A percentile compares a stretch with the other conserved stretches of the same genome.
These are phyloP conservation scores for Elaeagnus macrophylla DNA, from an alignment of 306 rosid species.

Conservation along the genomic window DNA sequence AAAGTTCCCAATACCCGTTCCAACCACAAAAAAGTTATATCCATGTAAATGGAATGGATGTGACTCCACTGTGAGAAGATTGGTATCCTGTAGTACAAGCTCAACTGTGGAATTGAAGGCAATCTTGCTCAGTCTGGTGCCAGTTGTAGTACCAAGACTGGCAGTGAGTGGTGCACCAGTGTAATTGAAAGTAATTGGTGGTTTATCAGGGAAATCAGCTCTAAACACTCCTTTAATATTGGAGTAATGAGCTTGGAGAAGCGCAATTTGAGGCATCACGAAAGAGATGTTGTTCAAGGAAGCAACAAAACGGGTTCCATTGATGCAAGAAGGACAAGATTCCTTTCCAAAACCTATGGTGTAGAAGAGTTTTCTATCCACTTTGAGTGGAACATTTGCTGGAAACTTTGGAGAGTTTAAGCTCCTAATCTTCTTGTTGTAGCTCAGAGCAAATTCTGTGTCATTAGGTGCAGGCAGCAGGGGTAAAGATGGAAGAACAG, in stretches of 20 bases:
- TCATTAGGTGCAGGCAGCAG: conserved; percentile 52
- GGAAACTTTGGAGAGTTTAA: conserved; percentile 52
- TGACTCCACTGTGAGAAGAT: conserved; percentile 57
- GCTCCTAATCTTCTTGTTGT: conserved; percentile 47
- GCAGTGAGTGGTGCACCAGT: conserved; percentile 59
- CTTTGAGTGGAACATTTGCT: conserved; percentile 68
- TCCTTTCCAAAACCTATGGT: conserved; percentile 60
- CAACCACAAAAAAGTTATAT: conserved; percentile 58
- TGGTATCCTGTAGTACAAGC: conserved; percentile 63
- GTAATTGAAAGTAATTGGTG: conserved; percentile 51
- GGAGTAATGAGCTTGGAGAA: conserved; percentile 80
- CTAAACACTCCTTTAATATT: conserved; percentile 53
- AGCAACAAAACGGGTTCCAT: conserved; percentile 71
- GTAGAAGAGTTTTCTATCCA: conserved; percentile 59
- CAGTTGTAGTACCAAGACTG: conserved; percentile 43
- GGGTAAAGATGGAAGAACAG: conserved; percentile 61
- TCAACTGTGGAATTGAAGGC: conserved; percentile 63
- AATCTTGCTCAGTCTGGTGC: conserved; percentile 59
- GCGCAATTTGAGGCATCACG: conserved; percentile 62
- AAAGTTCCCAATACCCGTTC: conserved; percentile 68
- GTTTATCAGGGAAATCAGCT: conserved; percentile 67
- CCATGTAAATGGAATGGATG: conserved; percentile 82
- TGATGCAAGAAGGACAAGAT: conserved; percentile 55
- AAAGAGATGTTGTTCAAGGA: conserved; percentile 73
- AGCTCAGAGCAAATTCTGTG: conserved; percentile 43